Evolutionary conservation across 164 flowering plant genomes (phyloP), one percentile per base, ranked within the genome.

Genomic region (Aristolochia contorta): DNA sequence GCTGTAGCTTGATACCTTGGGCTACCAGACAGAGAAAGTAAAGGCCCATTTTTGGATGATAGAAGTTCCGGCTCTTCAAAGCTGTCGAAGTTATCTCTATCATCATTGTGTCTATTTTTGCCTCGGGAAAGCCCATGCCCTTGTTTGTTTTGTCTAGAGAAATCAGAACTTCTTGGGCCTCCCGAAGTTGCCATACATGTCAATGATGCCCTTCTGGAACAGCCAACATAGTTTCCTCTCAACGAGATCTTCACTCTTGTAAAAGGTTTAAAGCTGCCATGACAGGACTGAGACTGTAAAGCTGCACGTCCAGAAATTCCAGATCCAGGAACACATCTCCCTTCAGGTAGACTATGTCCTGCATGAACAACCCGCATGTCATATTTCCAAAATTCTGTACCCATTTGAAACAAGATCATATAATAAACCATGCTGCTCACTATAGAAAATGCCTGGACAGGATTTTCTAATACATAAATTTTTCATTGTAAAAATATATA

Each of bases 81-180:
- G 62, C 59, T 71, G 20, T 78, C 87, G 66, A 66, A 64, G 57
- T 61, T 72, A 19, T 81, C 89, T 66, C 73, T 77, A 49, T 79
- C 87, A 37, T 75, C 89, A 59, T 74, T 80, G 63, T 74, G 79
- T 70, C 84, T 77, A 64, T 85, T 85, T 66, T 73, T 76, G 68
- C 72, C 72, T 60, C 84, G 73, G 47, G 84, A 78, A 70, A 62
- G 80, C 14, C 82, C 79, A 14, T 76, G 53, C 48, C 72, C 66
- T 63, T 66, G 80, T 56, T 52, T 84, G 69, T 74, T 82, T 62
- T 82, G 88, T 79, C 80, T 82, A 21, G 87, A 71, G 73, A 81
- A 85, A 66, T 92, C 93, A 8, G 84, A 82, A 64, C 85, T 92
- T 76, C 81, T 78, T 16, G 72, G 69, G 61, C 81, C 70, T 59